phyloP scores from a whole-genome alignment of 2,329 filamentous ascomycete genomes.

The Aspergillus clavatus region DNA sequence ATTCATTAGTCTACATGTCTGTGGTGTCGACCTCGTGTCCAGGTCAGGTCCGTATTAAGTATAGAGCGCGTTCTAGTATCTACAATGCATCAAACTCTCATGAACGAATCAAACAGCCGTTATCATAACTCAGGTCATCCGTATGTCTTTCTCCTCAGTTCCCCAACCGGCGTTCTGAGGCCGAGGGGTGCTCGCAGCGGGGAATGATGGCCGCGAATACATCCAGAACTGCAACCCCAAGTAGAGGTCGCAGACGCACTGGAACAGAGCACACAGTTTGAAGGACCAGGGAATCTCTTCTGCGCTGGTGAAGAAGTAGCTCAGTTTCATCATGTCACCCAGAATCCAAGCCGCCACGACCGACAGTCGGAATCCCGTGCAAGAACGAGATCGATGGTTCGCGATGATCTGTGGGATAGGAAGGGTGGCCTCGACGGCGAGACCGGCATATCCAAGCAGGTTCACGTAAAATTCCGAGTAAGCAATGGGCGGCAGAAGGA shows the following conservation, averaged over 20 bases:
- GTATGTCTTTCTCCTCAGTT: slow-evolving; percentile 35
- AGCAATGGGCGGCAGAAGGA: slow-evolving; percentile 48
- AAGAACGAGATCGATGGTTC: slow-evolving; percentile 45
- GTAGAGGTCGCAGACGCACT: slow-evolving; percentile 45
- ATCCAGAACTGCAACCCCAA: slow-evolving; percentile 46
- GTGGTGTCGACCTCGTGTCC: background rate
- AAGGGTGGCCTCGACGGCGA: slow-evolving; percentile 46
- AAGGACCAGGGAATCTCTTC: slow-evolving; percentile 46
- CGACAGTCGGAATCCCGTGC: slow-evolving; percentile 47
- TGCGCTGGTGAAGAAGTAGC: slow-evolving; percentile 45
- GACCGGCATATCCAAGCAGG: slow-evolving; percentile 42
- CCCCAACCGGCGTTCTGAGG: slow-evolving; percentile 25
- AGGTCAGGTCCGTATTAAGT: background rate
- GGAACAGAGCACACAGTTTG: slow-evolving; percentile 46
- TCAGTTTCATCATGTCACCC: slow-evolving; percentile 49
- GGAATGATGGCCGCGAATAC: slow-evolving; percentile 34
- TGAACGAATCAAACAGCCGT: background rate
- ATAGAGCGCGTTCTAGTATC: background rate
- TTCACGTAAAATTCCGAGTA: slow-evolving; percentile 40
- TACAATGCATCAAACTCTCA: background rate
- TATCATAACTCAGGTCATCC: slow-evolving; percentile 27
- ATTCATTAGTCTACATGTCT: background rate
- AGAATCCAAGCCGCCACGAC: slow-evolving; percentile 46
- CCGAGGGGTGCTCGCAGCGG: slow-evolving; percentile 20
- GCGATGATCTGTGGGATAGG: slow-evolving; percentile 46